Conservation (phyloP, 257 asterid genomes). For the Solanum lycopersicoides region DNA sequence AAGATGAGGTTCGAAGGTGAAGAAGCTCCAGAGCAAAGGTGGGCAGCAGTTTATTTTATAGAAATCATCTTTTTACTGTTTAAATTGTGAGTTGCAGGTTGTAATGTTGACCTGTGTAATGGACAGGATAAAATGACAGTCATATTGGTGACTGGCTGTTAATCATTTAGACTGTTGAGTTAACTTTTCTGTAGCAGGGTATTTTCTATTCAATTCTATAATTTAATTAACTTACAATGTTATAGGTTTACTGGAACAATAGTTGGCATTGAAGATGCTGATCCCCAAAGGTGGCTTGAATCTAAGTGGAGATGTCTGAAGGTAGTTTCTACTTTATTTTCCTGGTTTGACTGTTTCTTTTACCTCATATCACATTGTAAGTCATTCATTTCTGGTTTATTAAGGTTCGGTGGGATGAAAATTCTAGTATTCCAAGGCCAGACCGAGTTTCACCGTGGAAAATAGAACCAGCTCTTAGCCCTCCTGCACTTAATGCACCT, state of each 20-base stretch:
- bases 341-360: neutral
- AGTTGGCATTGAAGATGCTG: conserved; percentile 79
- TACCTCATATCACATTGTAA: neutral
- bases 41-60: neutral
- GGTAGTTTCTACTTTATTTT: conserved; percentile 25
- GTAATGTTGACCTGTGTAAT: neutral
- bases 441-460: conserved; percentile 98
- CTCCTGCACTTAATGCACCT: conserved; percentile 79
- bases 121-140: neutral
- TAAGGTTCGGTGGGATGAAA: conserved; percentile 98
- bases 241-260: conserved; percentile 87
- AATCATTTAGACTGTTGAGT: neutral
- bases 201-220: neutral
- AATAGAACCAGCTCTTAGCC: conserved; percentile 80
- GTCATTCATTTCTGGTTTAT: neutral
- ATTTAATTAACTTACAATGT: neutral
- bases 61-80: conserved; percentile 1
- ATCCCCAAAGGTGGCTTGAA: conserved; percentile 62
- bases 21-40: conserved; percentile 99
- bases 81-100: neutral
- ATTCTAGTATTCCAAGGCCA: conserved; percentile 72
- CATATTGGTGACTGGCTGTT: neutral
- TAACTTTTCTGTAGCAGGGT: neutral
- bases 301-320: conserved; percentile 96
- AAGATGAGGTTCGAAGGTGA: conserved; percentile 99